Base-by-base conservation (phyloP, 1,139 yeast species). In the Saccharomyces hybrid region DNA sequence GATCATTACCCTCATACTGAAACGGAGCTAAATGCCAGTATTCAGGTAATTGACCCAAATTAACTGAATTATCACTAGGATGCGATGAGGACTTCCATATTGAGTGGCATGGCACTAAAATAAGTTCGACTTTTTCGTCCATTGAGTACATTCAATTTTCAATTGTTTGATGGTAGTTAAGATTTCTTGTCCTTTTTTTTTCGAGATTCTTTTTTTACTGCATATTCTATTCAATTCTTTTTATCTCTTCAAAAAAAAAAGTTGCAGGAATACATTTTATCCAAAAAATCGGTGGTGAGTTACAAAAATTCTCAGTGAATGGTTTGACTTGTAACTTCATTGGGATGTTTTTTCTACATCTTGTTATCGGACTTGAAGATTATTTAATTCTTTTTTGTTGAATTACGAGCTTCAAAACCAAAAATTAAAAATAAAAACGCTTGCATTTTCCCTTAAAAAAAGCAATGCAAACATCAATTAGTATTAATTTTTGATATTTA, bases 11-110 rank as follows among this genome's bases (percentile, higher is more conserved):
- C 55, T 83, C 87, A 4, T 71, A 56, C 66, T 88, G 96, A 61
- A 86, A 87, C 0, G 80, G 71, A 2, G 81, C 90, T 53, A 88
- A 68, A 34, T 65, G 63, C 95, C 95, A 87, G 59, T 84, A 85
- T 1, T 67, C 66, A 11, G 76, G 66, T 2, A 64, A 52, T 9
- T 71, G 69, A 0, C 87, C 85, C 55, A 59, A 65, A 52, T 57
- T 76, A 67, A 14, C 46, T 41, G 38, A 63, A 62, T 52, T 49
- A 23, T 54, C 53, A 2, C 44, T 46, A 5, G 56, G 62, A 11
- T 52, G 61, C 25, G 63, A 61, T 5, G 57, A 53, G 6, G 59
- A 58, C 47, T 73, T 75, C 88, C 88, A 85, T 2, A 85, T 77
- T 0, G 85, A 78, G 61, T 85, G 93, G 56, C 91, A 83, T 0